Evolutionary conservation across 352 stramenopile genomes (phyloP).

Genomic region (Phytopythium aichiense): DNA sequence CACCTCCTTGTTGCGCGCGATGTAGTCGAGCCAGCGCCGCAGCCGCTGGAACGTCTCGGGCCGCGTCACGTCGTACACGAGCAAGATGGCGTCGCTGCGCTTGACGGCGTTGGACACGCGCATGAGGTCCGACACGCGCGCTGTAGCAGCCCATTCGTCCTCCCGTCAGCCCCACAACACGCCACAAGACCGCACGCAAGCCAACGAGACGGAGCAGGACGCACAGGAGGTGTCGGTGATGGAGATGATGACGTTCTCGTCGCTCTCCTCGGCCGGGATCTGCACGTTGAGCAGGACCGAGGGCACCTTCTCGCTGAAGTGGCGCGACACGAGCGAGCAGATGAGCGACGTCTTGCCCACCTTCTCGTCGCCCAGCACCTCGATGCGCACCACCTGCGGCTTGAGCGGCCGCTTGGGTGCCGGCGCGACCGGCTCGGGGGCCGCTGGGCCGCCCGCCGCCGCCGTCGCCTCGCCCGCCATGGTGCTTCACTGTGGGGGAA

Average conservation of each 20-base stretch:
- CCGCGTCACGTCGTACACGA: slow-evolving; percentile 85
- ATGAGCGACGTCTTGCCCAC: slow-evolving; percentile 91
- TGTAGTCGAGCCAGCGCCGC: slow-evolving; percentile 81
- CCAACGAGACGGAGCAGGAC: slow-evolving; percentile 6
- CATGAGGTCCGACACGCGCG: slow-evolving; percentile 75
- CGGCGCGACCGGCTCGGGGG: slow-evolving; percentile 12
- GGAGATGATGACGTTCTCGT: slow-evolving; percentile 88
- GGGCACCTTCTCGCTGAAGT: slow-evolving; percentile 87
- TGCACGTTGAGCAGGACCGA: slow-evolving; percentile 85
- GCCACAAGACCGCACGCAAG: not conserved
- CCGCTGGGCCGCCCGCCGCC: slow-evolving; percentile 21
- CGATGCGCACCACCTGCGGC: slow-evolving; percentile 82
- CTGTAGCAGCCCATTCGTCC: slow-evolving; percentile 13
- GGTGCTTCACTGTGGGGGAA: not conserved
- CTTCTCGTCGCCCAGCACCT: slow-evolving; percentile 88
- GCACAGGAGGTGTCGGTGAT: slow-evolving; percentile 87
- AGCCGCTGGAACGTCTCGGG: slow-evolving; percentile 84
- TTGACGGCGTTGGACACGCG: slow-evolving; percentile 83
- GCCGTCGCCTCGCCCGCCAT: slow-evolving; percentile 29
- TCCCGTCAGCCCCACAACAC: not conserved
- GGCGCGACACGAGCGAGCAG: slow-evolving; percentile 84
- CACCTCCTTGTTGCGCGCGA: slow-evolving; percentile 83
- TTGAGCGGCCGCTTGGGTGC: slow-evolving; percentile 60
- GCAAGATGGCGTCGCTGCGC: slow-evolving; percentile 78
- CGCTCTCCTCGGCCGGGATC: slow-evolving; percentile 85